Conservation (phyloP, 805 yeast genomes). For the Starmerella apis region DNA sequence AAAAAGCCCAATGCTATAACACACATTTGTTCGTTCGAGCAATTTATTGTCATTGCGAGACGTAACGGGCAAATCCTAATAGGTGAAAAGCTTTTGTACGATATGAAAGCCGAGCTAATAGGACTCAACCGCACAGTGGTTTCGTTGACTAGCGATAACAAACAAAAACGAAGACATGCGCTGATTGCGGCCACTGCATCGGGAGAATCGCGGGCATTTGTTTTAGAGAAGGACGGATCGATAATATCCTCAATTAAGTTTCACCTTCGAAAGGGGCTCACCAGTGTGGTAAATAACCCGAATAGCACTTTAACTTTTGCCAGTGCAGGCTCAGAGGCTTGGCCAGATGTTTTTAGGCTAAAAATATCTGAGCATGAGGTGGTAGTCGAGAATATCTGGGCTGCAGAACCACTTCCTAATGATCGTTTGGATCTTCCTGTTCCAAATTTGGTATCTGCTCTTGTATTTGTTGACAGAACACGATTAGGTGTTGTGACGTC, state of each 20-base stretch:
- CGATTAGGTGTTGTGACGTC: slow-evolving; percentile 56
- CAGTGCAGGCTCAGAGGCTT: slow-evolving; percentile 78
- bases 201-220: slow-evolving; percentile 4
- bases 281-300: slow-evolving; percentile 34
- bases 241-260: neutral
- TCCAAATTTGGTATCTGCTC: slow-evolving; percentile 65
- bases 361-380: slow-evolving; percentile 30
- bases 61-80: slow-evolving; percentile 23
- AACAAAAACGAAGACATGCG: neutral
- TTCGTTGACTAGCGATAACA: neutral
- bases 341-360: slow-evolving; percentile 39
- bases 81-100: neutral
- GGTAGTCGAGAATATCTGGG: slow-evolving; percentile 39
- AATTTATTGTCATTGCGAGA: slow-evolving; percentile 25
- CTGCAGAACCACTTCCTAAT: slow-evolving; percentile 74
- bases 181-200: neutral
- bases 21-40: slow-evolving; percentile 11
- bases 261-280: slow-evolving; percentile 12
- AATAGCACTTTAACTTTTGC: slow-evolving; percentile 48
- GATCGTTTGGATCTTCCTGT: slow-evolving; percentile 68
- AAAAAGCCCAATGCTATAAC: slow-evolving; percentile 14
- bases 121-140: slow-evolving; percentile 6
- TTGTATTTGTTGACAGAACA: slow-evolving; percentile 42
- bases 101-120: neutral
- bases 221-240: slow-evolving; percentile 32